These are phyloP conservation scores for Thalassiosira oceanica DNA, from an alignment of 352 stramenopile species.

Conservation along the genomic window DNA sequence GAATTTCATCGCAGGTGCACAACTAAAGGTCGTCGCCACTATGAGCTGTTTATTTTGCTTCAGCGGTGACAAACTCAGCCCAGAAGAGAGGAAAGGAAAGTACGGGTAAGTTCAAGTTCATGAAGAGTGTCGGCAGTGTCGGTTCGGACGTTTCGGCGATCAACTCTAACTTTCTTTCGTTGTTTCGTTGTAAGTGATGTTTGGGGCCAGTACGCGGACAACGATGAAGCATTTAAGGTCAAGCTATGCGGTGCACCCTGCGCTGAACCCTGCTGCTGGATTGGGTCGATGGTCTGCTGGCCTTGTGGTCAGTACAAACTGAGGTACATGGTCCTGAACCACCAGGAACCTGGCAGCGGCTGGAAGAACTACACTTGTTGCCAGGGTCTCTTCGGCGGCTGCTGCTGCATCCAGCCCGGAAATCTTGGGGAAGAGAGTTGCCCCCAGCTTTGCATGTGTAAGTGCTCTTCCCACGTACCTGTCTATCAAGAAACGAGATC, in stretches of 20 bases:
- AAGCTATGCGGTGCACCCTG: constrained; percentile 86
- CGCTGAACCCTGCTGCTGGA: constrained; percentile 85
- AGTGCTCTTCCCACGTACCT: neutral
- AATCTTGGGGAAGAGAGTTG: constrained; percentile 85
- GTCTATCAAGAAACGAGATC: neutral
- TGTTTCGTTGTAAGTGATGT: constrained; percentile 4
- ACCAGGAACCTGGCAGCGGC: constrained; percentile 72
- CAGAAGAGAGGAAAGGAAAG: constrained; percentile 43
- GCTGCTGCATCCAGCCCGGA: constrained; percentile 85
- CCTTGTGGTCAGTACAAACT: constrained; percentile 89
- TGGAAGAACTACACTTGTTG: constrained; percentile 92
- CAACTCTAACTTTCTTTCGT: constrained; percentile 6
- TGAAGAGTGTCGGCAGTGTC: constrained; percentile 25
- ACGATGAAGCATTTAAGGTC: constrained; percentile 84
- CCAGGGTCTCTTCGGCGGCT: constrained; percentile 90
- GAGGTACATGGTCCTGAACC: constrained; percentile 87
- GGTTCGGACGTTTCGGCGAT: neutral
- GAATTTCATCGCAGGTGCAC: no score
- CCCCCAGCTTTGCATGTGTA: constrained; percentile 80
- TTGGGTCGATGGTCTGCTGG: constrained; percentile 83
- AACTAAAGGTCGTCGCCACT: no score
- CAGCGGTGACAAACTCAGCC: constrained; percentile 43
- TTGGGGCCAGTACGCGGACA: constrained; percentile 59
- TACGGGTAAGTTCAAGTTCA: constrained; percentile 40
- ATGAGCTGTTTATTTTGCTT: constrained; percentile 59